Conservation (phyloP, 108 stramenopile species). For the Cyclotella baltica region DNA sequence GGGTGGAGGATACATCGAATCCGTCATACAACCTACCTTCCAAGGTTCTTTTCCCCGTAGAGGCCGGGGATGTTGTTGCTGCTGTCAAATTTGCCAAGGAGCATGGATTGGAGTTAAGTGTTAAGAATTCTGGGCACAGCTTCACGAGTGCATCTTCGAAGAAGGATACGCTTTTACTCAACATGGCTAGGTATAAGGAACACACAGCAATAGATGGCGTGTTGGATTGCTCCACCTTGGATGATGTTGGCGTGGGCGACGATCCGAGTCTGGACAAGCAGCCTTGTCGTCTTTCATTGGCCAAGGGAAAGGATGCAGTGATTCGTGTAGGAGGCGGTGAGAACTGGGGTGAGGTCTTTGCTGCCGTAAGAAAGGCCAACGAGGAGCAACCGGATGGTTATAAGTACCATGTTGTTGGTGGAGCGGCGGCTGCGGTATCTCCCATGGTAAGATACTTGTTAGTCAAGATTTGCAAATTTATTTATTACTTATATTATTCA, state of each 20-base stretch:
- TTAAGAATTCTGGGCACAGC: constrained; percentile 54
- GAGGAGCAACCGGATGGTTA: constrained; percentile 19
- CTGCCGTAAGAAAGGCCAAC: constrained; percentile 13
- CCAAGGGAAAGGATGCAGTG: too few relatives aligned
- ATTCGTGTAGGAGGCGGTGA: too few relatives aligned
- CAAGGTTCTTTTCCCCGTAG: constrained; percentile 29
- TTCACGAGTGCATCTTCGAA: constrained; percentile 39
- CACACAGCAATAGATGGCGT: constrained; percentile 13
- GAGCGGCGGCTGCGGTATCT: constrained; percentile 35
- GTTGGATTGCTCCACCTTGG: too few relatives aligned
- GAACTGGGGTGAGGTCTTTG: too few relatives aligned
- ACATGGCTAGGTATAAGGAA: constrained; percentile 30
- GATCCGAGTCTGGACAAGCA: too few relatives aligned
- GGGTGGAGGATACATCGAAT: constrained; percentile 25
- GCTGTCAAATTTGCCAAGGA: constrained; percentile 43
- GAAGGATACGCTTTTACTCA: constrained; percentile 37
- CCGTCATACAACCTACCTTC: constrained; percentile 35
- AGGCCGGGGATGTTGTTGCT: constrained; percentile 31
- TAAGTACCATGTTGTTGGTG: constrained; percentile 36
- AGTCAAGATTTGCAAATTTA: too few relatives aligned
- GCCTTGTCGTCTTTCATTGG: too few relatives aligned
- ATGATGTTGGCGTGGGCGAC: too few relatives aligned
- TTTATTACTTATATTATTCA: too few relatives aligned
- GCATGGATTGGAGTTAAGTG: constrained; percentile 18
- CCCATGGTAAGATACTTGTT: too few relatives aligned